Evolutionary conservation across 2,329 filamentous ascomycete genomes (phyloP), one percentile per base, ranked within the genome.

Genomic region (Fusarium humuli): DNA sequence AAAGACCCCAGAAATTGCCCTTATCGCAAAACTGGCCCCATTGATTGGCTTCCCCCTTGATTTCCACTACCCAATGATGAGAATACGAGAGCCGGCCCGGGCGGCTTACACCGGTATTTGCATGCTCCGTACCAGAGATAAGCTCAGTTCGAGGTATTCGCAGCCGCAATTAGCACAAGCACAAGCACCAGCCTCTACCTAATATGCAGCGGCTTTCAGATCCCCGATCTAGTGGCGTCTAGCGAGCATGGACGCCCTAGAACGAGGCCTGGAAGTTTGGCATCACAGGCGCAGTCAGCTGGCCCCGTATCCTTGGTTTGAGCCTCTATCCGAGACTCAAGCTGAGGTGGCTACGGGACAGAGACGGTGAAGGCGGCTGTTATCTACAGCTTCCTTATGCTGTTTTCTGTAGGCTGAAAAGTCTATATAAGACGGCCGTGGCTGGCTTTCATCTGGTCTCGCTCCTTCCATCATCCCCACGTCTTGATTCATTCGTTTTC

Each of bases 41-140:
- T 64, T 70, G 47, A 69, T 67, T 70, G 57, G 65, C 29, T 50
- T 66, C 44, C 69, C 67, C 63, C 66, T 53, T 72, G 63, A 71
- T 62, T 59, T 57, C 29, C 50, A 62, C 63, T 65, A 47, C 61
- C 61, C 68, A 71, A 71, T 73, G 67, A 67, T 47, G 54, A 60
- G 64, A 67, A 71, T 67, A 73, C 67, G 71, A 75, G 72, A 68
- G 68, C 74, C 74, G 74, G 74, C 57, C 74, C 74, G 74, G 63
- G 74, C 72, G 72, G 72, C 72, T 72, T 76, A 74, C 64, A 61
- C 65, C 59, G 62, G 45, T 57, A 67, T 65, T 67, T 69, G 65
- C 45, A 25, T 59, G 48, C 53, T 59, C 63, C 61, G 70, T 73
- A 63, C 69, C 66, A 70, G 55, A 47, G 52, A 64, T 64, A 64